Conservation (phyloP, 2,329 filamentous ascomycete genomes). For the Zymoseptoria pseudotritici region DNA sequence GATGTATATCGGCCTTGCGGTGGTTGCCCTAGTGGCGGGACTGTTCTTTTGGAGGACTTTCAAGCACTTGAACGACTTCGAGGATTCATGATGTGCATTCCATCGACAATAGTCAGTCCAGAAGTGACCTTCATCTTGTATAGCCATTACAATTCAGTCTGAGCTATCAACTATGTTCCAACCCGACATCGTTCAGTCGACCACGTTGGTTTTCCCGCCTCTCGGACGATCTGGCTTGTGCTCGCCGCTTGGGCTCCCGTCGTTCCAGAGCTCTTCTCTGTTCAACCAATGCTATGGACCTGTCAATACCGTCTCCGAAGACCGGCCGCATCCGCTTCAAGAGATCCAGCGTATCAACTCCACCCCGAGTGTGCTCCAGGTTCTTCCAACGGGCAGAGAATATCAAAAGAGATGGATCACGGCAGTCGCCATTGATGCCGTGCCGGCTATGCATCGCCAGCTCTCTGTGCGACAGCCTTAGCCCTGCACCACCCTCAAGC, state of each 20-base stretch:
- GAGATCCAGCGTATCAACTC: not conserved
- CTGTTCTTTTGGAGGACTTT: constrained; percentile 15
- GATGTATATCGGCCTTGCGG: constrained; percentile 36
- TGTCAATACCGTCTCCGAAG: not conserved
- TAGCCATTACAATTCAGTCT: not conserved
- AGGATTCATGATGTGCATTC: not conserved
- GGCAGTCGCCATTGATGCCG: not conserved
- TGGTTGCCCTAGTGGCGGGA: constrained; percentile 11
- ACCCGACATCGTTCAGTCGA: not conserved
- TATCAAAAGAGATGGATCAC: not conserved
- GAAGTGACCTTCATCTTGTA: not conserved
- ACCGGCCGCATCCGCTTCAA: not conserved
- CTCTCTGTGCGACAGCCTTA: not conserved
- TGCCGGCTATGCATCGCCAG: not conserved
- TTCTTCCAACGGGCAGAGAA: not conserved
- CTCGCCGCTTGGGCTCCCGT: not conserved
- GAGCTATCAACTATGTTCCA: not conserved
- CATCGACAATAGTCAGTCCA: not conserved
- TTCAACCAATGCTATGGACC: not conserved
- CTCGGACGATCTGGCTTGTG: not conserved
- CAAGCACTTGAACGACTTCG: constrained; percentile 37
- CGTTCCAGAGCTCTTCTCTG: not conserved
- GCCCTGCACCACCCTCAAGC: not conserved
- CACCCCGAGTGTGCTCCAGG: not conserved
- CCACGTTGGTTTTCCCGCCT: not conserved